Evolutionary conservation across 2,329 filamentous ascomycete species (phyloP).

Genomic region (Colletotrichum caudatum): DNA sequence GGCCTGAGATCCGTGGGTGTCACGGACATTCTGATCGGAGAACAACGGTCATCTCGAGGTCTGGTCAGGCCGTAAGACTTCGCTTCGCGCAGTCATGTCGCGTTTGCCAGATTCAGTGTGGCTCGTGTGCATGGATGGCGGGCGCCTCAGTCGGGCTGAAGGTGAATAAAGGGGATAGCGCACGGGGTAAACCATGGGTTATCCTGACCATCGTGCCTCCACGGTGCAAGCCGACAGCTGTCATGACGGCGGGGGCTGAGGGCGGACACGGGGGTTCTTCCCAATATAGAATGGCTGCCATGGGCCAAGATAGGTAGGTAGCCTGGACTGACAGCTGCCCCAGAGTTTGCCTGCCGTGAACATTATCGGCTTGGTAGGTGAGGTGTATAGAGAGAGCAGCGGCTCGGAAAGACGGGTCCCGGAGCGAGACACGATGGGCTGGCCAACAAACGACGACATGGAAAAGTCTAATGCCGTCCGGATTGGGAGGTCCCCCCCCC

Average conservation of each 20-base stretch:
- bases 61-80: constrained; percentile 7
- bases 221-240: constrained; percentile 18
- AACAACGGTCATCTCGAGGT: constrained; percentile 5
- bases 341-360: constrained; percentile 29
- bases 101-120: constrained; percentile 10
- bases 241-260: constrained; percentile 38
- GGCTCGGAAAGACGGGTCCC: constrained; percentile 14
- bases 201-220: not conserved
- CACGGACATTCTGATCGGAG: constrained; percentile 29
- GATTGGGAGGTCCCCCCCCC: constrained; percentile 6
- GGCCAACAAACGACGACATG: constrained; percentile 22
- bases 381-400: not conserved
- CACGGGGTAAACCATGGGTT: constrained; percentile 11
- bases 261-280: constrained; percentile 13
- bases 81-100: not conserved
- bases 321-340: constrained; percentile 1
- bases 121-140: constrained; percentile 30
- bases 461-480: constrained; percentile 26
- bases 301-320: not conserved
- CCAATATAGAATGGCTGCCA: constrained; percentile 22
- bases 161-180: constrained; percentile 1
- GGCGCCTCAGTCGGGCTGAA: constrained; percentile 29
- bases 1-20: constrained; percentile 2
- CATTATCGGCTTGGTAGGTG: not conserved
- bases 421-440: constrained; percentile 22